Percentiles rank a stretch among this genome's conserved stretches.
These are phyloP conservation scores for Vachellia collinsii DNA, from an alignment of 306 rosid species.

Conservation along the genomic window DNA sequence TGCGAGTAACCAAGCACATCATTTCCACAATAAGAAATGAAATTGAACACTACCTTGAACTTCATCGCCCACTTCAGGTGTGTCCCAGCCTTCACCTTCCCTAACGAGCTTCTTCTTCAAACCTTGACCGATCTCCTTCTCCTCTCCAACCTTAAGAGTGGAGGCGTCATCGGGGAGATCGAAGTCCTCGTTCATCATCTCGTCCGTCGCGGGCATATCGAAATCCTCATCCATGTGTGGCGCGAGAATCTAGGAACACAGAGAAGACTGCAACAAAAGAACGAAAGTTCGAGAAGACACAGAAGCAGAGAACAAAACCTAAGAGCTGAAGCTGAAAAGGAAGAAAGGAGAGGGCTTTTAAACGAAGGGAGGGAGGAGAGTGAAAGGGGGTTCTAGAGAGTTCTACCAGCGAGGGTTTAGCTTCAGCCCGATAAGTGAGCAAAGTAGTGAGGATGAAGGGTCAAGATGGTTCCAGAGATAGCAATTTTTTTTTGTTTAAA, in stretches of 20 bases:
- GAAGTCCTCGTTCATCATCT: constrained; percentile 62
- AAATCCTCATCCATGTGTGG: constrained; percentile 65
- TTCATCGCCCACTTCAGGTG: constrained; percentile 85
- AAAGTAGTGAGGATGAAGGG: not conserved
- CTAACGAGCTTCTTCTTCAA: constrained; percentile 88
- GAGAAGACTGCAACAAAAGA: not conserved
- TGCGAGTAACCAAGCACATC: too few relatives aligned
- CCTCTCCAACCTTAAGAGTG: constrained; percentile 77
- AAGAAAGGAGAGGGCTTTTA: too few relatives aligned
- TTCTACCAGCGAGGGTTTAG: constrained; percentile 37
- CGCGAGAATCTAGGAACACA: not conserved
- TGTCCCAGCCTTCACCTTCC: constrained; percentile 82
- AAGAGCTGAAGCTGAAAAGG: too few relatives aligned
- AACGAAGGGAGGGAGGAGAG: not conserved
- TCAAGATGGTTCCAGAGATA: constrained; percentile 12
- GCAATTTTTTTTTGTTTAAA: not conserved
- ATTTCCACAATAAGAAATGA: too few relatives aligned
- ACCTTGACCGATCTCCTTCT: constrained; percentile 88
- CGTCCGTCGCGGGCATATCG: constrained; percentile 57
- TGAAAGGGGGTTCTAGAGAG: constrained; percentile 57
- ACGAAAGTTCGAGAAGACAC: not conserved
- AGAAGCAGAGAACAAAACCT: not conserved
- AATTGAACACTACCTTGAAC: constrained; percentile 60
- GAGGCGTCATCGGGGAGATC: constrained; percentile 55
- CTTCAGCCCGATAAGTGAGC: not conserved